Conservation (phyloP, 2,329 filamentous ascomycete species). For the Coniochaeta ligniaria region DNA sequence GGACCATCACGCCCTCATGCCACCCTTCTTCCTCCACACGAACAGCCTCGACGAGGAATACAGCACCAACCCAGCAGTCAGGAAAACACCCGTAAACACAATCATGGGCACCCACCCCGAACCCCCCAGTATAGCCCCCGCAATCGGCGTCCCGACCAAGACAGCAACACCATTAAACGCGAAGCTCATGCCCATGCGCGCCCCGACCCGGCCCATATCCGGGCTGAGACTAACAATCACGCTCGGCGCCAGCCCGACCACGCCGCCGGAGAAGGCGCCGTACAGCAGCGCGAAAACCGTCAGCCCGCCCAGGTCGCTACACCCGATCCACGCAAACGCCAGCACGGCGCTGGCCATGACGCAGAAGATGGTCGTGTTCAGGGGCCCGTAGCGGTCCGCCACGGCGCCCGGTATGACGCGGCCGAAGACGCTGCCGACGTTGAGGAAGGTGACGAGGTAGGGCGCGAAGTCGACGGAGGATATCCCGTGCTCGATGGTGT, state of each 20-base stretch:
- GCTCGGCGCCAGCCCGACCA: constrained; percentile 35
- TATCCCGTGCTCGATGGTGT: constrained; percentile 31
- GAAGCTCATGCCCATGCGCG: constrained; percentile 34
- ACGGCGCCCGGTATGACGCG: constrained; percentile 36
- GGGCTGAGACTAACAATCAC: constrained; percentile 27
- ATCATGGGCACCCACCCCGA: neutral
- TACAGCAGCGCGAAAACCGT: constrained; percentile 35
- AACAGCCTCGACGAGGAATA: neutral
- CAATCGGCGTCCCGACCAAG: constrained; percentile 42
- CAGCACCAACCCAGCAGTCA: neutral
- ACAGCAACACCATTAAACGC: constrained; percentile 34
- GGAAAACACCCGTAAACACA: neutral
- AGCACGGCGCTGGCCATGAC: constrained; percentile 24
- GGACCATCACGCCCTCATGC: neutral
- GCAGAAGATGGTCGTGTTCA: constrained; percentile 29
- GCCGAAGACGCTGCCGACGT: constrained; percentile 36
- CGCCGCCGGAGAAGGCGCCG: constrained; percentile 36
- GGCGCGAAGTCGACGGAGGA: constrained; percentile 23
- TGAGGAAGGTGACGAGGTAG: constrained; percentile 34
- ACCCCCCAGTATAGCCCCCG: constrained; percentile 35
- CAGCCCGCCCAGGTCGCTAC: constrained; percentile 25
- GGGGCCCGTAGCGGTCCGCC: constrained; percentile 32
- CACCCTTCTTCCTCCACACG: neutral
- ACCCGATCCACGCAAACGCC: constrained; percentile 31
- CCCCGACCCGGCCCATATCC: constrained; percentile 28